Conservation (phyloP, 2,329 filamentous ascomycete genomes). For the Emmonsia crescens region DNA sequence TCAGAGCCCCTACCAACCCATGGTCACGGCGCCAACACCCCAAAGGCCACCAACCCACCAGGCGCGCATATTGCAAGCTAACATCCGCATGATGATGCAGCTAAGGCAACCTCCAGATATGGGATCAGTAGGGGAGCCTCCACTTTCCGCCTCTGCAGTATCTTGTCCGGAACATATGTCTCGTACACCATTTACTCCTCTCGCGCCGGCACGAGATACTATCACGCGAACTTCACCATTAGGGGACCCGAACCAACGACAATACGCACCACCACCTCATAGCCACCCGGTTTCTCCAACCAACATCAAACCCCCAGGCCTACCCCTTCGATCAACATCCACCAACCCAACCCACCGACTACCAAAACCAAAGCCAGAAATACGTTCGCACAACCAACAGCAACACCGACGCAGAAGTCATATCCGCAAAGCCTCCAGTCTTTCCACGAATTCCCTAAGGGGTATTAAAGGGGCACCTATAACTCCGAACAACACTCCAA, state of each 20-base stretch:
- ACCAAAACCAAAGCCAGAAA: conserved; percentile 17
- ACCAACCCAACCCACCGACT: conserved; percentile 14
- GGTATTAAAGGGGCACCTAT: conserved; percentile 1
- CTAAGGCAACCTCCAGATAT: conserved; percentile 28
- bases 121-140: conserved; percentile 19
- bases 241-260: not conserved
- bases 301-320: not conserved
- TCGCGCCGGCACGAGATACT: conserved; percentile 2
- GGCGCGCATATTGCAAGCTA: conserved; percentile 26
- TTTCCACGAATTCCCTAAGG: conserved; percentile 16
- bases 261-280: conserved; percentile 5
- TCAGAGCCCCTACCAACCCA: conserved; percentile 24
- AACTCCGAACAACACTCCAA: conserved; percentile 1
- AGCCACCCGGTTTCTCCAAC: conserved; percentile 6
- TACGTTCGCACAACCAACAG: not conserved
- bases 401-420: conserved; percentile 26
- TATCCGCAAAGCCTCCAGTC: conserved; percentile 30
- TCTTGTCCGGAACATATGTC: conserved; percentile 7
- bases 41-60: conserved; percentile 22
- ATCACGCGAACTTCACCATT: conserved; percentile 5
- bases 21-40: conserved; percentile 25
- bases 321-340: conserved; percentile 3
- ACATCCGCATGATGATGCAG: conserved; percentile 32
- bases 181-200: conserved; percentile 3
- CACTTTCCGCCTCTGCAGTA: conserved; percentile 14